Percentiles rank a stretch among this genome's conserved stretches.
Evolutionary conservation across 2,329 filamentous ascomycete genomes (phyloP).

Genomic region (Aureobasidium sp.): DNA sequence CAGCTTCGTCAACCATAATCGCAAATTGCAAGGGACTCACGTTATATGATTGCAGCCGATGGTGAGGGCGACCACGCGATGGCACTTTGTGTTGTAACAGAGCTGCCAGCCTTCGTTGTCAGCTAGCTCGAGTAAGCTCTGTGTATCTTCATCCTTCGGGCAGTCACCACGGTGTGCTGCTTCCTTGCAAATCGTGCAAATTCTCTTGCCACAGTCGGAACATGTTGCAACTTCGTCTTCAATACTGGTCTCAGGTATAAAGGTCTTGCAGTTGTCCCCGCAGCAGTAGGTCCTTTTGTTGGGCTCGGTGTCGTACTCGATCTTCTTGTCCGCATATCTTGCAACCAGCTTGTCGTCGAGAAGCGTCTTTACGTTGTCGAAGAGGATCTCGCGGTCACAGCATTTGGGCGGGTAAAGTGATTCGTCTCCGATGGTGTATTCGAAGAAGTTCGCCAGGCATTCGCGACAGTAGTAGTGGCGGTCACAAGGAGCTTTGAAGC

Average conservation of each 20-base stretch:
- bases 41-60: conserved; percentile 2
- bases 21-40: background rate
- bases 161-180: background rate
- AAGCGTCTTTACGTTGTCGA: background rate
- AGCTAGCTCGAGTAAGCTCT: background rate
- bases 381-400: background rate
- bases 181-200: conserved; percentile 1
- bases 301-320: background rate
- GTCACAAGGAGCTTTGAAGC: background rate
- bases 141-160: background rate
- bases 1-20: background rate
- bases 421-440: background rate
- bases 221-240: background rate
- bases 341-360: background rate
- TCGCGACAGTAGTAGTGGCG: background rate
- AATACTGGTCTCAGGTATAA: background rate
- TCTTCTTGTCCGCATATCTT: background rate
- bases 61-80: background rate
- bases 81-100: background rate
- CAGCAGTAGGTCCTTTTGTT: background rate
- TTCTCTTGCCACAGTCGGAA: background rate
- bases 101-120: background rate
- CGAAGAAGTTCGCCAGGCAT: background rate
- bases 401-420: background rate
- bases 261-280: background rate